Conservation (phyloP, 2,329 filamentous ascomycete genomes). For the Anthostomella pinea region DNA sequence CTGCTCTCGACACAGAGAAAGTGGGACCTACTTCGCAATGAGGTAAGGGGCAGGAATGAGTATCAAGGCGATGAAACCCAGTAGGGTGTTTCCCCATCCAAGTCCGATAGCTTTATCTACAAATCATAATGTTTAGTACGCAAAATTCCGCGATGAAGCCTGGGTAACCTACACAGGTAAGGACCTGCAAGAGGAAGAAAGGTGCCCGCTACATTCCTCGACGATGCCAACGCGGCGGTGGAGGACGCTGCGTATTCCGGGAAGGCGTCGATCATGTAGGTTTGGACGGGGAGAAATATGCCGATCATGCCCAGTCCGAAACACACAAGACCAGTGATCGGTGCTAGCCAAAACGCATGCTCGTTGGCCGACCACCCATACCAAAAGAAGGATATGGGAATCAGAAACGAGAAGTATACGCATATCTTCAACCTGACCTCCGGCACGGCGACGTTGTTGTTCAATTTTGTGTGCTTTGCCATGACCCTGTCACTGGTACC, state of each 20-base stretch:
- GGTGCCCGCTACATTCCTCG: constrained; percentile 11
- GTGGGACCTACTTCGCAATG: constrained; percentile 9
- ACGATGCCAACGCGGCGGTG: constrained; percentile 10
- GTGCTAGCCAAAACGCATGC: constrained; percentile 12
- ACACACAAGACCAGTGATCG: constrained; percentile 8
- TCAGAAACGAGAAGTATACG: constrained; percentile 13
- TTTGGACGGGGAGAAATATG: constrained; percentile 12
- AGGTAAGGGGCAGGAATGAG: constrained; percentile 13
- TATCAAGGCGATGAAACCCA: constrained; percentile 8
- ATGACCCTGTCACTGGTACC: constrained; percentile 9
- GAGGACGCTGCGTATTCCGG: constrained; percentile 13
- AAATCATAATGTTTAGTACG: constrained; percentile 1
- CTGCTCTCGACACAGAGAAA: background rate
- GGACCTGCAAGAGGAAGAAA: constrained; percentile 14
- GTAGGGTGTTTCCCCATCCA: constrained; percentile 14
- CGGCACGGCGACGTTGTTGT: constrained; percentile 4
- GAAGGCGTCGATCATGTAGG: constrained; percentile 16
- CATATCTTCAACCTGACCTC: constrained; percentile 10
- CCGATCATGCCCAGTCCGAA: constrained; percentile 13
- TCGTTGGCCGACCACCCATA: constrained; percentile 12
- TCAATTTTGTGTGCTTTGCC: constrained; percentile 7
- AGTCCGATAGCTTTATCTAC: constrained; percentile 9
- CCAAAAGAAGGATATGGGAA: constrained; percentile 12
- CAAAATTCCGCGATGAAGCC: background rate
- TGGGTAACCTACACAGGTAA: constrained; percentile 8